These are phyloP conservation scores for Calcarisporium arbuscula DNA, from an alignment of 2,329 filamentous ascomycete species.

Conservation along the genomic window DNA sequence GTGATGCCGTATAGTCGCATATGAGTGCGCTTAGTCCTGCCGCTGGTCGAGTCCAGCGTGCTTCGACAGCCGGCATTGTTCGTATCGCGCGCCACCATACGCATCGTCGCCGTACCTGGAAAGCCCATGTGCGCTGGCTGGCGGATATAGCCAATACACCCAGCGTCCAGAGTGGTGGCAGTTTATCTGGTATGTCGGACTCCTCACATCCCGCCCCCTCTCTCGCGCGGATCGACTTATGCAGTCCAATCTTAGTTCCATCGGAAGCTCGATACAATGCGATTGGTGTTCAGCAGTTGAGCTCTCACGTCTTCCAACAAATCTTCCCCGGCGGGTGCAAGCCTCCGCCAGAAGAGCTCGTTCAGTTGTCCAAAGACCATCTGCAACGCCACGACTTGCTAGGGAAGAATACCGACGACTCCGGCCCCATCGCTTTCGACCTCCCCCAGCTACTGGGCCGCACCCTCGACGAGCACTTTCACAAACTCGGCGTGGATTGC, in stretches of 20 bases:
- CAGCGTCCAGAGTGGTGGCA: slow-evolving; percentile 15
- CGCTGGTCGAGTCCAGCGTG: slow-evolving; percentile 32
- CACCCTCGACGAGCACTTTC: slow-evolving; percentile 89
- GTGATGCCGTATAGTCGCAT: slow-evolving; percentile 19
- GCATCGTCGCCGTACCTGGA: slow-evolving; percentile 28
- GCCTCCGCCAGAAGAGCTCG: slow-evolving; percentile 61
- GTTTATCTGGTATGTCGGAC: slow-evolving; percentile 34
- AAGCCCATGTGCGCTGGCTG: slow-evolving; percentile 38
- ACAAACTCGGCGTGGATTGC: slow-evolving; percentile 77
- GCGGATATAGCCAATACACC: slow-evolving; percentile 26
- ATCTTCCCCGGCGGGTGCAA: slow-evolving; percentile 60
- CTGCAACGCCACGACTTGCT: slow-evolving; percentile 77
- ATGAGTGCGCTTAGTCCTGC: slow-evolving; percentile 24
- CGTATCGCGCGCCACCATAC: slow-evolving; percentile 44
- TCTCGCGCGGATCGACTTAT: neutral
- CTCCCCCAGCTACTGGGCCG: slow-evolving; percentile 72
- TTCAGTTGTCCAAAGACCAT: slow-evolving; percentile 76
- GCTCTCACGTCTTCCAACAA: slow-evolving; percentile 73
- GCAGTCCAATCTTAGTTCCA: too few relatives aligned
- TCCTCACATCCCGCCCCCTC: neutral
- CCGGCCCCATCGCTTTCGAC: slow-evolving; percentile 75
- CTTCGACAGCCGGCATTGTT: slow-evolving; percentile 40
- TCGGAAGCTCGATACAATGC: slow-evolving; percentile 74
- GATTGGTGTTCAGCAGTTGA: slow-evolving; percentile 91
- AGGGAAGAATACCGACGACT: slow-evolving; percentile 80